Evolutionary conservation across 495 filamentous ascomycete species (phyloP).

Genomic region (Lophium mytilinum): DNA sequence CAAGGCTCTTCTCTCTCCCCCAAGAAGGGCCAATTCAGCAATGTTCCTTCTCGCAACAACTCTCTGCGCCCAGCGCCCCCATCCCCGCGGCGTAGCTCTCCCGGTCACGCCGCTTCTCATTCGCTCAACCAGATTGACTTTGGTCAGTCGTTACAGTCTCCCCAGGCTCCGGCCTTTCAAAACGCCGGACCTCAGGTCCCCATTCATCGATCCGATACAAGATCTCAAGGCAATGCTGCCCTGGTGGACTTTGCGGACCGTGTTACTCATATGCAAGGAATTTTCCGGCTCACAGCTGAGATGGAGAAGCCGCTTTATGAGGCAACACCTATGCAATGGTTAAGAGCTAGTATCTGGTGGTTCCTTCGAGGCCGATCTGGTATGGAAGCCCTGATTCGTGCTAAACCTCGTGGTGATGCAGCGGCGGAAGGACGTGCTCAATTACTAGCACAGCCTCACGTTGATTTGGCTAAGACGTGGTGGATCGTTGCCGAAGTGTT

Average conservation of each 20-base stretch:
- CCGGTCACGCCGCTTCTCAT: not conserved
- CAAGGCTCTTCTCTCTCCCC: not conserved
- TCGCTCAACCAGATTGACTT: not conserved
- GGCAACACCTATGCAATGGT: slow-evolving; percentile 56
- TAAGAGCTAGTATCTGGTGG: slow-evolving; percentile 75
- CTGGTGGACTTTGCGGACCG: slow-evolving; percentile 58
- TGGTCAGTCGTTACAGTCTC: not conserved
- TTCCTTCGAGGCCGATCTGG: slow-evolving; percentile 68
- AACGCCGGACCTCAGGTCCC: slow-evolving; percentile 3
- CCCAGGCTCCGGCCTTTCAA: not conserved
- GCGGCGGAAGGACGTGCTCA: slow-evolving; percentile 8
- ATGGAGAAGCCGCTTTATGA: slow-evolving; percentile 52
- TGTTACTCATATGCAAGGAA: slow-evolving; percentile 55
- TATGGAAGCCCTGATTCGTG: slow-evolving; percentile 62
- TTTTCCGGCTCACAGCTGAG: slow-evolving; percentile 66
- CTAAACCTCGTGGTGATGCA: slow-evolving; percentile 39
- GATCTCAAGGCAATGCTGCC: slow-evolving; percentile 50
- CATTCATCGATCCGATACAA: slow-evolving; percentile 19
- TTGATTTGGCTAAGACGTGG: slow-evolving; percentile 73
- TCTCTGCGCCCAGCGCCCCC: not conserved
- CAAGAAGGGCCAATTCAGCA: not conserved
- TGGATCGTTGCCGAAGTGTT: slow-evolving; percentile 70
- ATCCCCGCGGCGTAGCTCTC: not conserved
- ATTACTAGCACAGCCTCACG: slow-evolving; percentile 37
- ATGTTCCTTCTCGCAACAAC: not conserved